Evolutionary conservation across 208 protist genomes (phyloP).

Genomic region (Acanthamoeba sp.): DNA sequence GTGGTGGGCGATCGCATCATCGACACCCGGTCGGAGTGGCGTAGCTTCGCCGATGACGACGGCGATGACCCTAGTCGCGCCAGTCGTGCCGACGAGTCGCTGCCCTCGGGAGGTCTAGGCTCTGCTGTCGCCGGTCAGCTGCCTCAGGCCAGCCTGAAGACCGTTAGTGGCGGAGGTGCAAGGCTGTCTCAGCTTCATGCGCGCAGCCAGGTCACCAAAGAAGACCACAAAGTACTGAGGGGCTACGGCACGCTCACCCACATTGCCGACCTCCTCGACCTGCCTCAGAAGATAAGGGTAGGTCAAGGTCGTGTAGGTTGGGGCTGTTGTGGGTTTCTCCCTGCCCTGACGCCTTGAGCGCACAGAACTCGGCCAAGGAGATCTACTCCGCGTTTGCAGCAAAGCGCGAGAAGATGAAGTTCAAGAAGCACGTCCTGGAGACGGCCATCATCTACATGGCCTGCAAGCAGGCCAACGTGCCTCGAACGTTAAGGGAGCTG

Average conservation of each 20-base stretch:
- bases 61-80: constrained; percentile 78
- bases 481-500: constrained; percentile 75
- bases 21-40: constrained; percentile 77
- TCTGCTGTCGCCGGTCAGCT: too few relatives aligned
- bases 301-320: too few relatives aligned
- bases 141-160: too few relatives aligned
- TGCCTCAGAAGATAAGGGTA: background rate
- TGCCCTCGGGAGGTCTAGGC: constrained; percentile 17
- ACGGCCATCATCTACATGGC: constrained; percentile 77
- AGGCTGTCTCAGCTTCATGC: too few relatives aligned
- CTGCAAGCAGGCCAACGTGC: constrained; percentile 60
- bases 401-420: constrained; percentile 1
- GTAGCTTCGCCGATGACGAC: constrained; percentile 72
- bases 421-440: constrained; percentile 58
- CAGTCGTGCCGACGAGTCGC: constrained; percentile 68
- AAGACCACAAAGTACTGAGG: too few relatives aligned
- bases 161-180: too few relatives aligned
- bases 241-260: too few relatives aligned
- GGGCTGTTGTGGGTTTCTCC: too few relatives aligned
- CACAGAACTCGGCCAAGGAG: constrained; percentile 62
- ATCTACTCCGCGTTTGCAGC: constrained; percentile 73
- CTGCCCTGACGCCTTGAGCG: too few relatives aligned
- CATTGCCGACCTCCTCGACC: too few relatives aligned
- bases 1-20: constrained; percentile 78
- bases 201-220: too few relatives aligned